These are phyloP conservation scores for Hypsizygus marmoreus DNA, from an alignment of 768 basidiomycete species.

Conservation along the genomic window DNA sequence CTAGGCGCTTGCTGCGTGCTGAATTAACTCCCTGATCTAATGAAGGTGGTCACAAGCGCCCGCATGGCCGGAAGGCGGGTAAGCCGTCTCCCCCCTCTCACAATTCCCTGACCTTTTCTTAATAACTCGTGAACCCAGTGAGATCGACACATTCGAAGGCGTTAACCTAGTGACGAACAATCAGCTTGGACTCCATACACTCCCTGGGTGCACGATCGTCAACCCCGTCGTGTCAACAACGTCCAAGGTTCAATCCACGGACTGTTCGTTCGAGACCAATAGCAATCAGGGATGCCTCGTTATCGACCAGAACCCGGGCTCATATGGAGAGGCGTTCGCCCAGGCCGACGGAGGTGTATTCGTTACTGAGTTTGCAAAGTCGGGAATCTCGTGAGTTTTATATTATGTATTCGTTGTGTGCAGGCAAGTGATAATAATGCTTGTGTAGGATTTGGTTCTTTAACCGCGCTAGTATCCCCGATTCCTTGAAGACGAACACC, in stretches of 20 bases:
- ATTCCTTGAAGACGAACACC: conserved; percentile 46
- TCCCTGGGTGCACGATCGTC: conserved; percentile 55
- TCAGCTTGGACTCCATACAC: conserved; percentile 74
- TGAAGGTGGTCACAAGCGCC: conserved; percentile 53
- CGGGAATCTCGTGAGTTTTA: conserved; percentile 60
- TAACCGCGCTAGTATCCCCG: conserved; percentile 50
- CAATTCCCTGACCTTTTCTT: background rate
- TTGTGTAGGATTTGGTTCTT: conserved; percentile 63
- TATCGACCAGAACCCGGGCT: conserved; percentile 50
- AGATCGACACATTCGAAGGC: conserved; percentile 83
- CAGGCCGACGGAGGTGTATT: conserved; percentile 70
- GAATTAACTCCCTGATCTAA: background rate
- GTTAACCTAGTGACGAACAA: conserved; percentile 68
- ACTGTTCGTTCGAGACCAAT: conserved; percentile 58
- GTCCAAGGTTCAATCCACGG: conserved; percentile 51
- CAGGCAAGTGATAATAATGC: conserved; percentile 1
- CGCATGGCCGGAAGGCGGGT: conserved; percentile 64
- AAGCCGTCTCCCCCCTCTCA: conserved; percentile 20
- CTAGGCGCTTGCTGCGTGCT: too few relatives aligned
- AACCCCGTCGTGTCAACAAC: conserved; percentile 52
- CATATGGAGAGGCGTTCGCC: conserved; percentile 71
- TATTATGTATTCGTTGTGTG: background rate
- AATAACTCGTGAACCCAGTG: conserved; percentile 28
- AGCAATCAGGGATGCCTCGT: conserved; percentile 68
- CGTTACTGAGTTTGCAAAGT: conserved; percentile 69